A percentile compares a stretch with the other conserved stretches of the same genome.
Evolutionary conservation across 2,329 filamentous ascomycete species (phyloP).

Genomic region (Fusarium liriodendri): DNA sequence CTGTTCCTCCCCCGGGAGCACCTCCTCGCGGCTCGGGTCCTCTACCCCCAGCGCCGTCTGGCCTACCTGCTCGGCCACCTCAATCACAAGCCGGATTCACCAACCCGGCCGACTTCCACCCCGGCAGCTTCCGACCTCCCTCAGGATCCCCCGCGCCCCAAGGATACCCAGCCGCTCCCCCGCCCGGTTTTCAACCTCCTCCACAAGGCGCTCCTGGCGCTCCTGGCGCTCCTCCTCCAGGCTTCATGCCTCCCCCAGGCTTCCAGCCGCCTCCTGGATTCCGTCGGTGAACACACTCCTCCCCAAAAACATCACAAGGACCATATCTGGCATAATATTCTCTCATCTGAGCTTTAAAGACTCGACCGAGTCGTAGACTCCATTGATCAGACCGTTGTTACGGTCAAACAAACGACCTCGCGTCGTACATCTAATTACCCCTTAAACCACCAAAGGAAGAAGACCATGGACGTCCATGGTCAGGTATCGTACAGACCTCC

Average conservation of each 20-base stretch:
- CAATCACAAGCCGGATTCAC: conserved; percentile 58
- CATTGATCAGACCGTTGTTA: conserved; percentile 26
- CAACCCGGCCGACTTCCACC: conserved; percentile 62
- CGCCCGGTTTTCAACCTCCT: conserved; percentile 54
- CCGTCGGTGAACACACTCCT: conserved; percentile 45
- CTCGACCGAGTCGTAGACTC: conserved; percentile 23
- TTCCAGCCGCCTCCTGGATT: conserved; percentile 61
- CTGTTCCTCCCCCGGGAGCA: conserved; percentile 40
- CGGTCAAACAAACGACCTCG: conserved; percentile 26
- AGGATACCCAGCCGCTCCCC: conserved; percentile 54
- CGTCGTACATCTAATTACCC: conserved; percentile 36
- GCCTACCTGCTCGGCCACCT: conserved; percentile 62
- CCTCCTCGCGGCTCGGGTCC: conserved; percentile 47
- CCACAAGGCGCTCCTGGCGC: conserved; percentile 48
- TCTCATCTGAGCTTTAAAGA: conserved; percentile 26
- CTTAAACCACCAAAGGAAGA: conserved; percentile 24
- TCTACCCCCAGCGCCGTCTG: conserved; percentile 62
- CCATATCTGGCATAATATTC: conserved; percentile 14
- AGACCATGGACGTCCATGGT: conserved; percentile 36
- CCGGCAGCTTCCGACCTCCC: conserved; percentile 54
- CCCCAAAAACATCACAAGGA: conserved; percentile 22
- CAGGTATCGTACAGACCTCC: conserved; percentile 38
- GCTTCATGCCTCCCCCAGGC: conserved; percentile 55
- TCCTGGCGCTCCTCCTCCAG: conserved; percentile 54
- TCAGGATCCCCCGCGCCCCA: conserved; percentile 51